Evolutionary conservation across 2,329 filamentous ascomycete genomes (phyloP).

Genomic region (Cadophora malorum): DNA sequence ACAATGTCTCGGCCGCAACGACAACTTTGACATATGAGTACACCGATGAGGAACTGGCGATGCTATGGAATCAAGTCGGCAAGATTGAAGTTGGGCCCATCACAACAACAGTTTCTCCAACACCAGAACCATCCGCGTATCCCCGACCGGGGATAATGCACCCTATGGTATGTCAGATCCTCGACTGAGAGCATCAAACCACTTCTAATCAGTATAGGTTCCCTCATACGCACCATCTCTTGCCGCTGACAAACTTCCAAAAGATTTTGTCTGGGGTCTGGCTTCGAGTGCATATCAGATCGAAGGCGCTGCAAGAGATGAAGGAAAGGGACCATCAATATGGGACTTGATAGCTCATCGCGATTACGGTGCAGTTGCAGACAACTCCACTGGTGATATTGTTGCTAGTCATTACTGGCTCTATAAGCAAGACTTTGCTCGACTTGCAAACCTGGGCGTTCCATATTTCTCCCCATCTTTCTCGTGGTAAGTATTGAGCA

Average conservation of each 20-base stretch:
- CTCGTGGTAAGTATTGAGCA: slow-evolving; percentile 42
- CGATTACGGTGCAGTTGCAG: slow-evolving; percentile 41
- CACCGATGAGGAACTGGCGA: slow-evolving; percentile 53
- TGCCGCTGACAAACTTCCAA: slow-evolving; percentile 48
- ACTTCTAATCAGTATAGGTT: slow-evolving; percentile 25
- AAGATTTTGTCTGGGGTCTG: slow-evolving; percentile 54
- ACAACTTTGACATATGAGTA: slow-evolving; percentile 53
- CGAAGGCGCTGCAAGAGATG: slow-evolving; percentile 53
- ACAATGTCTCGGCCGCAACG: slow-evolving; percentile 51
- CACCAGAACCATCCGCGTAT: slow-evolving; percentile 50
- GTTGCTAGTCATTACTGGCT: slow-evolving; percentile 59
- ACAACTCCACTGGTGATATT: slow-evolving; percentile 56
- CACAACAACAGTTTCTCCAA: slow-evolving; percentile 51
- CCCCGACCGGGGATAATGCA: slow-evolving; percentile 50
- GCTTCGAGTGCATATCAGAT: slow-evolving; percentile 55
- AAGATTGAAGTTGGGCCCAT: slow-evolving; percentile 50
- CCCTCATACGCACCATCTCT: slow-evolving; percentile 38
- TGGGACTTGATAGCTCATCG: slow-evolving; percentile 50
- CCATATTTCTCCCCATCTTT: slow-evolving; percentile 54
- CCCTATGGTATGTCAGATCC: slow-evolving; percentile 46
- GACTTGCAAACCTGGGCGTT: slow-evolving; percentile 58
- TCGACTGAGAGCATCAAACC: background rate
- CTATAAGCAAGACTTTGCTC: slow-evolving; percentile 62
- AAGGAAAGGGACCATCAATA: slow-evolving; percentile 52
- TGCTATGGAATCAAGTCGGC: slow-evolving; percentile 54